Base-by-base conservation (phyloP, 2,329 filamentous ascomycete genomes). In the Nannizziopsis barbatae region DNA sequence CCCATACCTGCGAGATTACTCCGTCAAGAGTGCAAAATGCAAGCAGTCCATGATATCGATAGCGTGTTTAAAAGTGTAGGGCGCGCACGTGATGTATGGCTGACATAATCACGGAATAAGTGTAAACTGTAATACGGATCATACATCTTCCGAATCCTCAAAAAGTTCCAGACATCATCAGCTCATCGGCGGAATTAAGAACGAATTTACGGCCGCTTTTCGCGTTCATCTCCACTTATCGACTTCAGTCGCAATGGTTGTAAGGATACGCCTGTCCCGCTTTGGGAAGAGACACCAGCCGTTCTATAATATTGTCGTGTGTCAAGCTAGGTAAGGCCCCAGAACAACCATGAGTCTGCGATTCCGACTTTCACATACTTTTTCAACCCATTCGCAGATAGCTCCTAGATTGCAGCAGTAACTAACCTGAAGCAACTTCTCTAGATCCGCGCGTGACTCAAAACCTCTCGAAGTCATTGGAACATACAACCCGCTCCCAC, bases 281-380 rank as follows among this genome's bases (percentile, higher is more conserved):
- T 95, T 96, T 66, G 88, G 89, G 64, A 86, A 84, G 66, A 80
- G 78, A 56, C 89, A 94, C 65, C 66, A 79, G n/a, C 90, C 92
- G 2, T 84, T 95, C 60, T 98, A 95, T 76, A 98, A 98, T 72
- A 95, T 98, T 55, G 87, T 96, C 56, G 86, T 98, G 55, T 79
- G 88, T 12, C 90, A 96, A 62, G 89, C 89, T 41, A 82, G 89
- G 86, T 93, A 77, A 56, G 53, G 45, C 15, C 9, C 14, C 3
- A 27, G 22, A 27, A 27, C 22, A 27, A 27, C 4, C 22, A 27
- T 4, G 22, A 27, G 22, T 27, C 22, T 27, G 22, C 22, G 7
- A 27, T 3, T 7, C 22, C 22, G 7, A 27, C 7, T 27, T 27
- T 27, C 22, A 27, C 3, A 5, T 5, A 4, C 17, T 18, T 17